Conservation (phyloP, 306 rosid species). For the Rosa chinensis region DNA sequence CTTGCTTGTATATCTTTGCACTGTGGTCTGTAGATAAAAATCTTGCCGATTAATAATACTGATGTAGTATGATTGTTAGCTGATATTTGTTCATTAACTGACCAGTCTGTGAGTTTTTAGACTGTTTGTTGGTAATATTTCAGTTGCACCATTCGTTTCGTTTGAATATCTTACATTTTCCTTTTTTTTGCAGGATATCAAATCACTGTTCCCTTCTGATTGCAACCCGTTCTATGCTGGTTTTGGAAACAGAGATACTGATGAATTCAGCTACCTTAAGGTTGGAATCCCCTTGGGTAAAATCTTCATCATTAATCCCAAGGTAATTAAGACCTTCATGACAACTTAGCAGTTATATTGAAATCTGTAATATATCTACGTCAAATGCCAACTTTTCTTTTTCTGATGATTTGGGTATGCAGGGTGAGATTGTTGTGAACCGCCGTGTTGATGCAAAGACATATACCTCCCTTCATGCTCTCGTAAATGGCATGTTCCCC, state of each 20-base stretch:
- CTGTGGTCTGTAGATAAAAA: neutral
- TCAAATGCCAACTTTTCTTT: conserved; percentile 25
- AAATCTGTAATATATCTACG: conserved; percentile 10
- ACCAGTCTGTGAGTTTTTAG: neutral
- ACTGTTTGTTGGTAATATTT: neutral
- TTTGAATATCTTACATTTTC: neutral
- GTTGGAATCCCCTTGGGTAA: conserved; percentile 95
- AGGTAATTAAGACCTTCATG: conserved; percentile 53
- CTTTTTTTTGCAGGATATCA: conserved; percentile 56
- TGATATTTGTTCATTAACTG: neutral
- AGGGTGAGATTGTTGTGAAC: conserved; percentile 90
- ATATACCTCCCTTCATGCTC: conserved; percentile 82
- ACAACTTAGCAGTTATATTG: neutral
- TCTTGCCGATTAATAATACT: neutral
- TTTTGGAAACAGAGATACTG: conserved; percentile 95
- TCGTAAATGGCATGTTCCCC: conserved; percentile 92
- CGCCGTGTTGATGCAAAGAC: conserved; percentile 70
- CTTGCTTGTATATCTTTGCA: neutral
- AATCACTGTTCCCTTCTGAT: conserved; percentile 79
- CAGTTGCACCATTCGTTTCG: neutral
- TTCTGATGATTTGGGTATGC: conserved; percentile 39
- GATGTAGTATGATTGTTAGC: neutral
- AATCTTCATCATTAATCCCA: conserved; percentile 89
- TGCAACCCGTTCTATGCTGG: conserved; percentile 98
- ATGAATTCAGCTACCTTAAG: conserved; percentile 89